Evolutionary conservation across 768 basidiomycete genomes (phyloP), one percentile per base, ranked within the genome.

Genomic region (Pleurotus cornucopiae): DNA sequence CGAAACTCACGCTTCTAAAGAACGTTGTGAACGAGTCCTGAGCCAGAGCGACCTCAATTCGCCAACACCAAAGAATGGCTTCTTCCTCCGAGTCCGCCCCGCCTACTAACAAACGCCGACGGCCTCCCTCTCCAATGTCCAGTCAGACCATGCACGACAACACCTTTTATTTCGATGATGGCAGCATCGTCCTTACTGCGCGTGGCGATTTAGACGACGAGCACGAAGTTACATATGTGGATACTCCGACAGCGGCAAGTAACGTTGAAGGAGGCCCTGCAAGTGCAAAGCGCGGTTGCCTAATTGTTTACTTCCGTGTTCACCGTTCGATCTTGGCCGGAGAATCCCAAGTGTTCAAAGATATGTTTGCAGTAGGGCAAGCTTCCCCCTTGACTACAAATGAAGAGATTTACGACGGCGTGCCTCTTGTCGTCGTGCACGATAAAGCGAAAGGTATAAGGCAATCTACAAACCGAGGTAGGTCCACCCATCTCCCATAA

Each of bases 351-450:
- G 49, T 59, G 20, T 61, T 61, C 39, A 40, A 40, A 18, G 57
- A 55, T 45, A 59, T 61, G 58, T 59, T 59, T 16, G 47, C 49
- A 7, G 44, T 61, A 18, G 47, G 58, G 12, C 25, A 47, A 20
- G 30, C 54, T 4, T 7, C 13, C 11, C 21, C 49, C 7, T 3
- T 11, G 30, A 16, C 20, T 49, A 12, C 47, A 11, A 58, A 59
- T 6, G 38, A 5, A 13, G 60, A 59, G 1, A 25, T n/a, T 12
- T 54, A 57, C 38, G 58, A 61, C 39, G 54, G 56, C 14, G 37
- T 57, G 41, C 60, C 58, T n/a, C 44, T 57, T 13, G 56, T 61
- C 12, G 38, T 54, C 18, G 21, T 61, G 46, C 58, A 59, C 41
- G 60, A 61, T 40, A 56, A 57, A 25, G 41, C 49, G 5, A 40